A percentile compares a stretch with the other conserved stretches of the same genome.
Evolutionary conservation across 768 basidiomycete species (phyloP).

Genomic region (Trametes villosa): DNA sequence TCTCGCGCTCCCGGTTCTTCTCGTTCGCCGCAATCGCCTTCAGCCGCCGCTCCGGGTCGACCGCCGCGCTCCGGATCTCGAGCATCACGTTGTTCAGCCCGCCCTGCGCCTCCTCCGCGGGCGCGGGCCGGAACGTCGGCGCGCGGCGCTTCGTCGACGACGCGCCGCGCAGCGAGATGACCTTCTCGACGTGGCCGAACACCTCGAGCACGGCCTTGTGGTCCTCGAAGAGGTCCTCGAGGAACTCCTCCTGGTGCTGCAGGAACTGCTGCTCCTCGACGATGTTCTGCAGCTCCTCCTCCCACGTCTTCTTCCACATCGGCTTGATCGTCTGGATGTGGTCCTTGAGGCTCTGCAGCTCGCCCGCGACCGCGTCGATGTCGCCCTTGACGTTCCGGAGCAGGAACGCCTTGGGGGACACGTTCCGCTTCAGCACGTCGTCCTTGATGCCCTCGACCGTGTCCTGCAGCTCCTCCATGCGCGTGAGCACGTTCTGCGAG

Average conservation of each 20-base stretch:
- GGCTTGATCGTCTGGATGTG: constrained; percentile 91
- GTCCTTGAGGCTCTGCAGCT: constrained; percentile 77
- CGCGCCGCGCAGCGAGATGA: constrained; percentile 69
- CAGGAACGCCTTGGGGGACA: constrained; percentile 77
- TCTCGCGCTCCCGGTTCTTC: constrained; percentile 76
- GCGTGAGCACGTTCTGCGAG: constrained; percentile 88
- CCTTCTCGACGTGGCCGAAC: constrained; percentile 90
- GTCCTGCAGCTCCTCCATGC: constrained; percentile 93
- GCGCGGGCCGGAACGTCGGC: constrained; percentile 57
- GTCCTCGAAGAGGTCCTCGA: constrained; percentile 87
- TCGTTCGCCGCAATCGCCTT: constrained; percentile 93
- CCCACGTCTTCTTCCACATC: constrained; percentile 99
- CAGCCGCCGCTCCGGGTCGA: constrained; percentile 83
- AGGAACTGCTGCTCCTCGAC: constrained; percentile 97
- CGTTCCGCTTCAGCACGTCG: constrained; percentile 87
- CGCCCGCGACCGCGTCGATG: constrained; percentile 62
- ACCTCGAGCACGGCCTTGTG: constrained; percentile 87
- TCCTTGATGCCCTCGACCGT: constrained; percentile 86
- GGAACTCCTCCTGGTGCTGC: constrained; percentile 89
- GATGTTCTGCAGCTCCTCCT: constrained; percentile 93
- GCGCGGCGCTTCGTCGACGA: constrained; percentile 40
- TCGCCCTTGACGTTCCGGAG: constrained; percentile 76
- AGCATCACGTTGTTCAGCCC: constrained; percentile 83
- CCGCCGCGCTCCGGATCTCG: constrained; percentile 82
- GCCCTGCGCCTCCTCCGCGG: constrained; percentile 66